Conservation (phyloP, 1,284 basidiomycete species). For the Tilletiopsis washingtonensis region DNA sequence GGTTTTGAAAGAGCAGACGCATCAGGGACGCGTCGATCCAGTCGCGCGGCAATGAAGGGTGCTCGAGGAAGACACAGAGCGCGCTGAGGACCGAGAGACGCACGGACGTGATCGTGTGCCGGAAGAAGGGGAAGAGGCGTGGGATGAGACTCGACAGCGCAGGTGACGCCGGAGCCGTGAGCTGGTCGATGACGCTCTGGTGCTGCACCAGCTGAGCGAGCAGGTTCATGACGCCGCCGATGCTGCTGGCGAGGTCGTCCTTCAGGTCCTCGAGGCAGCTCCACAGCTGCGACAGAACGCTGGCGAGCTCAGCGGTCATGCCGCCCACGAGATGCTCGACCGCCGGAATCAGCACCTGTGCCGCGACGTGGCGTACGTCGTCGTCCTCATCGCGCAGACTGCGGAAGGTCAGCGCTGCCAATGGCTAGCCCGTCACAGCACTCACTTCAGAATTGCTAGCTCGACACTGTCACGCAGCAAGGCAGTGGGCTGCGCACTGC, state of each 20-base stretch:
- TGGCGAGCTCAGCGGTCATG: slow-evolving; percentile 53
- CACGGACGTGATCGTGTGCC: slow-evolving; percentile 90
- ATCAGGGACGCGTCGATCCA: slow-evolving; percentile 77
- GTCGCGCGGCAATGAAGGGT: slow-evolving; percentile 64
- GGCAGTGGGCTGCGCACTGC: slow-evolving; percentile 1
- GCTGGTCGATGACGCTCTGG: neutral
- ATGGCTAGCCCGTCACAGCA: no score
- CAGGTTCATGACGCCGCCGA: slow-evolving; percentile 94
- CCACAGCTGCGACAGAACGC: slow-evolving; percentile 80
- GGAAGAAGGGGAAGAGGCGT: slow-evolving; percentile 89
- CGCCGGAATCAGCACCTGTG: slow-evolving; percentile 80
- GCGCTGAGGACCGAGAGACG: slow-evolving; percentile 88
- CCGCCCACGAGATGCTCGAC: slow-evolving; percentile 68
- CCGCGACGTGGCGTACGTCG: slow-evolving; percentile 92
- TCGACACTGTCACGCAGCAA: slow-evolving; percentile 33
- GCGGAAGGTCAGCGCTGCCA: no score
- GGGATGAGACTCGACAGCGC: slow-evolving; percentile 68
- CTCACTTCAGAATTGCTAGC: no score
- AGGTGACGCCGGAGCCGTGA: neutral
- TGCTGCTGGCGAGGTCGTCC: slow-evolving; percentile 93
- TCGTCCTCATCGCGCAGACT: slow-evolving; percentile 87
- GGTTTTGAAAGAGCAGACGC: slow-evolving; percentile 84
- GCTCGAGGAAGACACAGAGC: slow-evolving; percentile 73
- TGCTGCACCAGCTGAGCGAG: slow-evolving; percentile 11
- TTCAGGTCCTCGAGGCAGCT: slow-evolving; percentile 83